Evolutionary conservation across 31 red algal species (phyloP).

Genomic region (Odonthalia washingtoniensis): DNA sequence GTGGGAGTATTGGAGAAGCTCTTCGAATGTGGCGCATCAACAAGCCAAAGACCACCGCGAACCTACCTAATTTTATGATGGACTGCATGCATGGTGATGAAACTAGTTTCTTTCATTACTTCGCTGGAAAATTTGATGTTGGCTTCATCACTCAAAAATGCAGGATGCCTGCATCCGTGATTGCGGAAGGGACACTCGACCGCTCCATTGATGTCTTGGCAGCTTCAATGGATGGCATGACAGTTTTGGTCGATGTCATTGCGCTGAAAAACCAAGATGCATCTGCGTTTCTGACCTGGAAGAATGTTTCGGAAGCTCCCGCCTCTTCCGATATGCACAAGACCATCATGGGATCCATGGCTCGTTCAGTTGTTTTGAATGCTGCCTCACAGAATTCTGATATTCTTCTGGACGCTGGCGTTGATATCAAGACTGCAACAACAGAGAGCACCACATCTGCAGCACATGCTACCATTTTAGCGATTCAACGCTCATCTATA

Average conservation of each 20-base stretch:
- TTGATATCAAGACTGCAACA: slow-evolving; percentile 3
- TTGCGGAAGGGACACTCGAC: too few relatives aligned
- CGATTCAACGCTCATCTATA: neutral
- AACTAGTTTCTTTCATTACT: neutral
- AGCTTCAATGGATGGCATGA: neutral
- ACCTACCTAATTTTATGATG: neutral
- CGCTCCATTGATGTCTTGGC: neutral
- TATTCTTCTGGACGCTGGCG: neutral
- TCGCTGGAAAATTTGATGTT: neutral
- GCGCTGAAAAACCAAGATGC: too few relatives aligned
- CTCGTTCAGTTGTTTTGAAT: neutral
- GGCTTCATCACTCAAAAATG: neutral
- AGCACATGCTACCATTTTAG: neutral
- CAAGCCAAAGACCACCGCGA: neutral
- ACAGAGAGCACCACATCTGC: neutral
- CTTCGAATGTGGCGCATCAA: neutral
- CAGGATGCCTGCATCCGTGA: neutral
- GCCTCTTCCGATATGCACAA: neutral
- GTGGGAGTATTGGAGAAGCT: neutral
- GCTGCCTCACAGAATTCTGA: neutral
- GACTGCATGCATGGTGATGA: neutral
- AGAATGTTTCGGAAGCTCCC: too few relatives aligned
- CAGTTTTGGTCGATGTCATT: neutral
- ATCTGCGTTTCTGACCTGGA: too few relatives aligned
- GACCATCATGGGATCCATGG: neutral